Base-by-base conservation (phyloP, 2,329 filamentous ascomycete species). In the Talaromyces sp. region DNA sequence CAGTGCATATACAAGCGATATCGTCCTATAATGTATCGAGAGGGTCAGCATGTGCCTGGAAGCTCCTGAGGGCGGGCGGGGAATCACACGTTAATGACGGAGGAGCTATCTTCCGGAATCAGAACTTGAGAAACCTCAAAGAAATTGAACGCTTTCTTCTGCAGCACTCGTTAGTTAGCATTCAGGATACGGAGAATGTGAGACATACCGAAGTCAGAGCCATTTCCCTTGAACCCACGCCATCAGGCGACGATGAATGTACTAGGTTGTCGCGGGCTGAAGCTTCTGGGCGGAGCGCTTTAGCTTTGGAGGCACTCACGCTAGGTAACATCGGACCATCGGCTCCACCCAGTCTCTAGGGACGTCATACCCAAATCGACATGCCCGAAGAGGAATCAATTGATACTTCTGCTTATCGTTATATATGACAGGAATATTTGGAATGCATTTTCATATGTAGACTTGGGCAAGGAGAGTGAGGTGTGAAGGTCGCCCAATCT, bases 91-190 rank as follows among this genome's bases (percentile, higher is more conserved):
- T 93, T 90, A 81, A 96, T 90, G 75, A 93, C 85, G 74, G 88
- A 85, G 71, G 88, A 87, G 75, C 88, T 90, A 75, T 96, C 92
- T 77, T 96, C 90, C 27, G 85, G 86, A 73, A 93, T 85, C 74
- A 90, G 88, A 78, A 97, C 89, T 76, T 91, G 89, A 76, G 88
- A 88, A 78, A 96, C 92, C 81, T 97, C 92, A 86, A 99, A 98
- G 89, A 99, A 99, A 85, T 96, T 93, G 83, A 99, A 99, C 72
- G 90, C 89, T 90, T 97, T 97, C 94, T 95, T 98, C 94, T 97
- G 69, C 31, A 33, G 41, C 11, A 19, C 7, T 9, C 2, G 19
- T 65, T n/a, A 65, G 45, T 57, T 41, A 8, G 24, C 14, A 60
- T 47, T 14, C 22, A 43, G n/a, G 10, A 50, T 3, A 13, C n/a